Conservation (phyloP, 768 basidiomycete species). For the Sarcomyxa edulis region DNA sequence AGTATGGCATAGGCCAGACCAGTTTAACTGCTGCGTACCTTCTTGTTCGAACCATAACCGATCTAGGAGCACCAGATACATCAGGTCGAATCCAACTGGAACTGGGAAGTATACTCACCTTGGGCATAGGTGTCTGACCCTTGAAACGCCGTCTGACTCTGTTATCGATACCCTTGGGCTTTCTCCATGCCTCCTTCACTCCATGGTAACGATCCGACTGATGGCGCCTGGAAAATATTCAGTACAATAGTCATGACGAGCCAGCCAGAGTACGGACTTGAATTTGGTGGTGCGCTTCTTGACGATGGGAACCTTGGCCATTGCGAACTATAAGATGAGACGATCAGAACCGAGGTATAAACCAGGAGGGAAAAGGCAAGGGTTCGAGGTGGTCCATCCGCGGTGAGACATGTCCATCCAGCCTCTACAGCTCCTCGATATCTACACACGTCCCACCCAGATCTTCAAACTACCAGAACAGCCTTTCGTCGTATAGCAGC, state of each 20-base stretch:
- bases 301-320: conserved; percentile 11
- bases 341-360: too few species aligned
- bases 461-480: too few species aligned
- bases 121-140: conserved; percentile 95
- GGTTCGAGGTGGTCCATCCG: too few species aligned
- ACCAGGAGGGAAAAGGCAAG: too few species aligned
- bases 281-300: conserved; percentile 92
- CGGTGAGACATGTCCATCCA: too few species aligned
- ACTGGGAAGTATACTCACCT: conserved; percentile 47
- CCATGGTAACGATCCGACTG: conserved; percentile 97
- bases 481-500: too few species aligned
- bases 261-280: conserved; percentile 64
- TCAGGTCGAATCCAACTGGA: conserved; percentile 2
- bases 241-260: conserved; percentile 3
- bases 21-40: conserved; percentile 29
- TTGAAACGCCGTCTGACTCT: conserved; percentile 93
- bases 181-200: conserved; percentile 99
- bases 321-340: not conserved
- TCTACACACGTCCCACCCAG: too few species aligned
- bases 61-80: conserved; percentile 38
- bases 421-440: too few species aligned
- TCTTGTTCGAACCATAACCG: conserved; percentile 90
- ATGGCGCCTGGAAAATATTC: conserved; percentile 85
- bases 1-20: conserved; percentile 22
- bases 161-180: conserved; percentile 99